These are phyloP conservation scores for Osmanthus fragrans DNA, from an alignment of 257 asterid genomes.

Conservation along the genomic window DNA sequence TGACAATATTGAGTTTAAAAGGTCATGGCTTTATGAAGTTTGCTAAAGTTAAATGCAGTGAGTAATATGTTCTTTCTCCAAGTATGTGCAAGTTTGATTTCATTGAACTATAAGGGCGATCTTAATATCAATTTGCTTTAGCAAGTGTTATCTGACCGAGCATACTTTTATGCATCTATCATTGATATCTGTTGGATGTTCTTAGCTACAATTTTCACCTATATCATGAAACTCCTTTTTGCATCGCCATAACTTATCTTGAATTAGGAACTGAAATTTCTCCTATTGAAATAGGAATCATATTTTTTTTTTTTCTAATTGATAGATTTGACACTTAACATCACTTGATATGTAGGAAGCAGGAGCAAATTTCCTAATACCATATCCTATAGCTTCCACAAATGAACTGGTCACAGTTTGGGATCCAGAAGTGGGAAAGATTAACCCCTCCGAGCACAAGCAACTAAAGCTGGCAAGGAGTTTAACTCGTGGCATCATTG, in stretches of 20 bases:
- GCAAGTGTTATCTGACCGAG: background rate
- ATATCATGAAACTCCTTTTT: background rate
- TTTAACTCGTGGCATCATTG: slow-evolving; percentile 95
- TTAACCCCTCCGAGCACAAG: slow-evolving; percentile 99
- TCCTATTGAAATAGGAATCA: background rate
- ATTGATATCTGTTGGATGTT: background rate
- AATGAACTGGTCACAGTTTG: slow-evolving; percentile 92
- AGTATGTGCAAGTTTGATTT: background rate
- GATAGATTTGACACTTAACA: slow-evolving; percentile 15
- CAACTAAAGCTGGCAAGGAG: slow-evolving; percentile 96
- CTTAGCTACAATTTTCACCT: background rate
- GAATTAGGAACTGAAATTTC: background rate
- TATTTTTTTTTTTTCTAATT: slow-evolving; percentile 8
- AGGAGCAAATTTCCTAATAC: slow-evolving; percentile 91
- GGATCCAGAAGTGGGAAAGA: slow-evolving; percentile 96
- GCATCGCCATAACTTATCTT: background rate
- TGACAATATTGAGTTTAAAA: background rate
- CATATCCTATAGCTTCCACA: slow-evolving; percentile 90
- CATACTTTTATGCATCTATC: background rate
- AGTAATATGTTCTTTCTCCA: background rate
- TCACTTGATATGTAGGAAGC: slow-evolving; percentile 61
- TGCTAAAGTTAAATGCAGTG: background rate
- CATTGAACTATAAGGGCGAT: background rate
- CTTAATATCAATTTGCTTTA: background rate
- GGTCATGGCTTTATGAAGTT: background rate